These are phyloP conservation scores for Verticillium isaacii DNA, from an alignment of 2,329 filamentous ascomycete genomes.

Conservation along the genomic window DNA sequence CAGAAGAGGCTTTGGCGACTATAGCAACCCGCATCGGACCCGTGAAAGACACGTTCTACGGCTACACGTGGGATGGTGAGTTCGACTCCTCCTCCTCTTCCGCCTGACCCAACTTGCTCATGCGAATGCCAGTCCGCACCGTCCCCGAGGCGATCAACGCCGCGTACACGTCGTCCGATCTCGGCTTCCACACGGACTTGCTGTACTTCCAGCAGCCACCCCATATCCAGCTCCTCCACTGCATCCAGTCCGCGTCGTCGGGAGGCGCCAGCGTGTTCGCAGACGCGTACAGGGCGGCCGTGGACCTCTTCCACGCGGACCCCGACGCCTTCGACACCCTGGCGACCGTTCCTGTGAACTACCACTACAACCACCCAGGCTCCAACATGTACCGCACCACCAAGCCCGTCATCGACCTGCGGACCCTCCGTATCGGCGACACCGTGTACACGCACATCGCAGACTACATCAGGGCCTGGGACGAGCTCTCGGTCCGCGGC, in stretches of 20 bases:
- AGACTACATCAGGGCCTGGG: background rate
- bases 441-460: background rate
- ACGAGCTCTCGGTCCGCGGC: background rate
- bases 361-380: constrained; percentile 4
- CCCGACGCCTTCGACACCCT: constrained; percentile 3
- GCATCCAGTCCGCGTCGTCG: constrained; percentile 1
- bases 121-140: background rate
- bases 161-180: constrained; percentile 2
- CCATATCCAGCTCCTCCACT: constrained; percentile 4
- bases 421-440: background rate
- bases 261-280: constrained; percentile 5
- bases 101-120: background rate
- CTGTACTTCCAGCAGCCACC: constrained; percentile 5
- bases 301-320: constrained; percentile 3
- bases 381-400: constrained; percentile 2
- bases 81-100: background rate
- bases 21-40: constrained; percentile 4
- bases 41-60: constrained; percentile 5
- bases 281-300: constrained; percentile 2
- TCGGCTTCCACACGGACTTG: constrained; percentile 5
- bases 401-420: constrained; percentile 5
- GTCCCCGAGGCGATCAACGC: constrained; percentile 2
- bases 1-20: background rate
- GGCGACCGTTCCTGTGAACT: constrained; percentile 2
- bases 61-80: constrained; percentile 4